phyloP scores from a whole-genome alignment of 345 rosid species.

The Conringia planisiliqua region DNA sequence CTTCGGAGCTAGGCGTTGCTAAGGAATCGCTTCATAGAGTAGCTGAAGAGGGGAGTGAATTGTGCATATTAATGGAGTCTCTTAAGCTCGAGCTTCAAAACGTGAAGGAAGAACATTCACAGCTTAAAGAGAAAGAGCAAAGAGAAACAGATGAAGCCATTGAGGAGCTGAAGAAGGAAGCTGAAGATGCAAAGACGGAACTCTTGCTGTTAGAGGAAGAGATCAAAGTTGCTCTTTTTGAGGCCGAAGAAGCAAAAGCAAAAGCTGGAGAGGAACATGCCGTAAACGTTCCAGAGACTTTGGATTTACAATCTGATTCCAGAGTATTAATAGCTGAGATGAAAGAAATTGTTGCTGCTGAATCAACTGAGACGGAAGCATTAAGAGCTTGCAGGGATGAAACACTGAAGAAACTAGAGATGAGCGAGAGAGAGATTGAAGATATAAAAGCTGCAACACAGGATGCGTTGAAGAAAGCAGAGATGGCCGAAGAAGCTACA shows the following conservation, averaged over 20 bases:
- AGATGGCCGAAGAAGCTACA: slow-evolving; percentile 85
- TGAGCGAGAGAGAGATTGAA: slow-evolving; percentile 64
- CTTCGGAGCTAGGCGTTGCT: slow-evolving; percentile 77
- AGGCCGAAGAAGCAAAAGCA: slow-evolving; percentile 69
- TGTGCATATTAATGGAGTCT: slow-evolving; percentile 59
- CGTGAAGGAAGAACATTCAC: slow-evolving; percentile 71
- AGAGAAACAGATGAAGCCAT: slow-evolving; percentile 56
- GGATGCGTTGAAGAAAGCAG: slow-evolving; percentile 77
- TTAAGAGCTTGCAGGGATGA: slow-evolving; percentile 87
- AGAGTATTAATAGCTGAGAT: slow-evolving; percentile 56
- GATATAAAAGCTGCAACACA: slow-evolving; percentile 65
- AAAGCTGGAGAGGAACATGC: slow-evolving; percentile 51
- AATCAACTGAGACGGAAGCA: slow-evolving; percentile 85
- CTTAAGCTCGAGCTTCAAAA: slow-evolving; percentile 68
- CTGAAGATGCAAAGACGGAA: slow-evolving; percentile 47
- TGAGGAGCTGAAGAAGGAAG: slow-evolving; percentile 63
- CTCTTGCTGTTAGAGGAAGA: slow-evolving; percentile 51
- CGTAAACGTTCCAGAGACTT: slow-evolving; percentile 51
- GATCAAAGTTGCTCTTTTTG: slow-evolving; percentile 55
- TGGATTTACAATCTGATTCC: slow-evolving; percentile 59
- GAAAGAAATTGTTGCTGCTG: slow-evolving; percentile 69
- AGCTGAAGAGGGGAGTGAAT: slow-evolving; percentile 70
- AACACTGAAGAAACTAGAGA: slow-evolving; percentile 61
- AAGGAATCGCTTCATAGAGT: slow-evolving; percentile 83
- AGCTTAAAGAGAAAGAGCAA: slow-evolving; percentile 59